A percentile compares a stretch with the other conserved stretches of the same genome.
Evolutionary conservation across 2,329 filamentous ascomycete species (phyloP).

Genomic region (Colletotrichum ledebouriae): DNA sequence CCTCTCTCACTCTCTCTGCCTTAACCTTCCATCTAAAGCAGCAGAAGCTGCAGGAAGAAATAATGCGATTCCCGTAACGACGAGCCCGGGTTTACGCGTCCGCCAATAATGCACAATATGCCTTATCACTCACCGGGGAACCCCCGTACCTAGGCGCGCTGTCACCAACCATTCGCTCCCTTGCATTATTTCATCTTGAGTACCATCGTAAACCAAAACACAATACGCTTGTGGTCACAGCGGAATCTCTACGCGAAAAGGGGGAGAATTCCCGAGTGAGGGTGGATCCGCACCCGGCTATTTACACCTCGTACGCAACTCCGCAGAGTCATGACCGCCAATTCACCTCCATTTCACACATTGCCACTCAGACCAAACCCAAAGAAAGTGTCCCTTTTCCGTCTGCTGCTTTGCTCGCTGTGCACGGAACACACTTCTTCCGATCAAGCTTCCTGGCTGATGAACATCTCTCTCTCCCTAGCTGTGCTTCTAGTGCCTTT

Average conservation of each 20-base stretch:
- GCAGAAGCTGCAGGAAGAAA: too few species aligned
- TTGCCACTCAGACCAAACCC: neutral
- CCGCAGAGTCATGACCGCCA: too few species aligned
- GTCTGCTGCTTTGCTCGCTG: neutral
- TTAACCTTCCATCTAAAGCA: too few species aligned
- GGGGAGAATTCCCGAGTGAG: neutral
- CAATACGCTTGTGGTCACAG: neutral
- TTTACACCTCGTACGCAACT: neutral
- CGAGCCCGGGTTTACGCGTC: too few species aligned
- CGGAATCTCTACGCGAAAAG: slow-evolving; percentile 10
- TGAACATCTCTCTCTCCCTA: neutral
- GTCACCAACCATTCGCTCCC: neutral
- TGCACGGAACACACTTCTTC: slow-evolving; percentile 16
- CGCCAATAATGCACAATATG: slow-evolving; percentile 1
- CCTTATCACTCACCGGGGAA: slow-evolving; percentile 9
- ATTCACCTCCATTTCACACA: neutral
- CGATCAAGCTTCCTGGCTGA: neutral
- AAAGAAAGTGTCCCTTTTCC: neutral
- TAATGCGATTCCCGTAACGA: too few species aligned
- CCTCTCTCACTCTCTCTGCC: too few species aligned
- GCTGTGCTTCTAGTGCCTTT: neutral
- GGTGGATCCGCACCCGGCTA: slow-evolving; percentile 22
- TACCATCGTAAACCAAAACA: too few species aligned
- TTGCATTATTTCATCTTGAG: neutral
- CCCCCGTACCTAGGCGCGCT: slow-evolving; percentile 10